Conservation (phyloP, 1,284 basidiomycete species). For the Golubevia pallescens region DNA sequence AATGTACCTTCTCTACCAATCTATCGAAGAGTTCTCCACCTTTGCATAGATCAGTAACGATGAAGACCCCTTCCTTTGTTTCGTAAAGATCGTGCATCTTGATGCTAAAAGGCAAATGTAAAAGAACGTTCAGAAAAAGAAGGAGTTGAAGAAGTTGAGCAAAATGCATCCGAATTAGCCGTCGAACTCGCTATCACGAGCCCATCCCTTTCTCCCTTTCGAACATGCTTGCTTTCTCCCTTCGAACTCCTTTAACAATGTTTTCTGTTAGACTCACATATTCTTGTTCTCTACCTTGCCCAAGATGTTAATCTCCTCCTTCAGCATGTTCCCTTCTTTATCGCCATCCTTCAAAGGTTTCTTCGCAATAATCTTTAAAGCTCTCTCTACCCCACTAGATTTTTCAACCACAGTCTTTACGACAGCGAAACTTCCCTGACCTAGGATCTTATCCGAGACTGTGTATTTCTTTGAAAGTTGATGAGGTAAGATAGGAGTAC, state of each 20-base stretch:
- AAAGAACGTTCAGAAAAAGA: neutral
- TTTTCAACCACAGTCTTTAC: constrained; percentile 43
- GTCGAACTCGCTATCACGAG: no score
- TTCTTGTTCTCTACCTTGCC: constrained; percentile 50
- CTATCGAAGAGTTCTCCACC: constrained; percentile 62
- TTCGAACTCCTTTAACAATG: no score
- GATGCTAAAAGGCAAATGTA: constrained; percentile 24
- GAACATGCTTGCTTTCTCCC: no score
- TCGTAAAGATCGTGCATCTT: constrained; percentile 62
- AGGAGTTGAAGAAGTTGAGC: constrained; percentile 1
- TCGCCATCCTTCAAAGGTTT: constrained; percentile 53
- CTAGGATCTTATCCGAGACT: constrained; percentile 34
- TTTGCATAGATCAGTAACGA: constrained; percentile 58
- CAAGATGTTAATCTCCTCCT: constrained; percentile 52
- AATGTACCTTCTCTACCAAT: constrained; percentile 50
- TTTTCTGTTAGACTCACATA: no score
- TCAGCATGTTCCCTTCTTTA: constrained; percentile 25
- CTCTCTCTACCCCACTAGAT: constrained; percentile 39
- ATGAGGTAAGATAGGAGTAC: constrained; percentile 42
- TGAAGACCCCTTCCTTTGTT: constrained; percentile 60
- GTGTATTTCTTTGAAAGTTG: constrained; percentile 53
- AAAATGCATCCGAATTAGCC: no score
- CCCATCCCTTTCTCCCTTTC: no score
- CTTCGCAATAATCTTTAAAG: constrained; percentile 61
- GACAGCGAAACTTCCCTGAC: constrained; percentile 58